These are phyloP conservation scores for Phaseolus coccineus DNA, from an alignment of 331 rosid genomes.

Conservation along the genomic window DNA sequence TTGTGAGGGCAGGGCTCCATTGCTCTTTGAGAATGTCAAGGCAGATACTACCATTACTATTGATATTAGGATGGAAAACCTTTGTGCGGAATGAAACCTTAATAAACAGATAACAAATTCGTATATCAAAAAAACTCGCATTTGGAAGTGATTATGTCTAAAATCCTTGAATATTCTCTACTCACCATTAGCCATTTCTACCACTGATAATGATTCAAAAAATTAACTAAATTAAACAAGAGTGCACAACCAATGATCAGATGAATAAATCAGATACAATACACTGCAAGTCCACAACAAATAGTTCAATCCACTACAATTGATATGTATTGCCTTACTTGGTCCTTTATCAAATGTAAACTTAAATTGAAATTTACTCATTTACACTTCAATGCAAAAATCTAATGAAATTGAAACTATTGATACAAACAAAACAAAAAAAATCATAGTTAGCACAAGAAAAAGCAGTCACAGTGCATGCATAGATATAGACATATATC, in stretches of 20 bases:
- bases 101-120: slow-evolving; percentile 16
- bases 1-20: slow-evolving; percentile 83
- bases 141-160: slow-evolving; percentile 17
- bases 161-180: slow-evolving; percentile 8
- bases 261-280: background rate
- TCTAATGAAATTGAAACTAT: background rate
- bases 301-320: background rate
- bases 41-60: slow-evolving; percentile 77
- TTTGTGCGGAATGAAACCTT: slow-evolving; percentile 79
- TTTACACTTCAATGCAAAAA: background rate
- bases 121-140: background rate
- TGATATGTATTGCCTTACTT: background rate
- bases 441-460: background rate
- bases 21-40: slow-evolving; percentile 81
- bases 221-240: background rate
- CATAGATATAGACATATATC: background rate
- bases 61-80: slow-evolving; percentile 79
- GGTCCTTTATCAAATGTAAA: background rate
- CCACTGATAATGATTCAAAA: background rate
- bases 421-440: background rate
- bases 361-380: background rate
- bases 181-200: background rate
- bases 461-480: background rate
- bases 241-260: background rate
- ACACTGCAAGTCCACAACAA: too few species aligned